Base-by-base conservation (phyloP, 805 yeast species). In the Candida tammaniensis region DNA sequence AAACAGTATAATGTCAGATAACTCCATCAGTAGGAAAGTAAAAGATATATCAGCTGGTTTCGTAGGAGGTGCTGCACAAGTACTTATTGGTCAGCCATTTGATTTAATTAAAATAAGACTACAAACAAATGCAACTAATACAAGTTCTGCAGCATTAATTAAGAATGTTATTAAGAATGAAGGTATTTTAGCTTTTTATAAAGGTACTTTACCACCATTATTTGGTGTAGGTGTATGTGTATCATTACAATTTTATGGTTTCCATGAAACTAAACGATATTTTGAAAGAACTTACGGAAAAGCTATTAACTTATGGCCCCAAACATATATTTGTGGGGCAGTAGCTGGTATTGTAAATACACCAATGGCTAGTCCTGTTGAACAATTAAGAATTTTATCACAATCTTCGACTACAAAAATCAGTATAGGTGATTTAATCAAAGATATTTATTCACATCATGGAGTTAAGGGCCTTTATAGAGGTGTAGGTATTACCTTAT, bases 171-270 rank as follows among this genome's bases (percentile, higher is more conserved):
- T 68, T 11, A 47, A 53, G 19, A 64, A 67, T 40, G 73, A 68
- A 48, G 73, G 73, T 3, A 27, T 59, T 4, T 46, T 57, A 17
- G 72, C 73, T 2, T 68, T 68, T 45, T 68, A 68, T 47, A 68
- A 68, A 39, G 73, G 73, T 5, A 68, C 73, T 0, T 42, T 66
- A 23, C 61, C 73, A 2, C 73, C 73, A 2, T 51, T 68, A 17
- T 53, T 67, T 37, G 73, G 73, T 0, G 73, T 68, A 5, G 63
- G 85, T 0, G 79, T 74, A 1, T 80, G 86, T 60, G 86, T 80
- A 6, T 77, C 83, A 2, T 58, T 79, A 20, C 86, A 80, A 48
- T 80, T 80, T 52, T 80, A 79, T 47, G 85, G 86, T 1, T 82
- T 79, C 48, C 84, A 78, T 49, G 86, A 80, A 49, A 69, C 83